Evolutionary conservation across 2,329 filamentous ascomycete species (phyloP).

Genomic region (Monosporascus ibericus): DNA sequence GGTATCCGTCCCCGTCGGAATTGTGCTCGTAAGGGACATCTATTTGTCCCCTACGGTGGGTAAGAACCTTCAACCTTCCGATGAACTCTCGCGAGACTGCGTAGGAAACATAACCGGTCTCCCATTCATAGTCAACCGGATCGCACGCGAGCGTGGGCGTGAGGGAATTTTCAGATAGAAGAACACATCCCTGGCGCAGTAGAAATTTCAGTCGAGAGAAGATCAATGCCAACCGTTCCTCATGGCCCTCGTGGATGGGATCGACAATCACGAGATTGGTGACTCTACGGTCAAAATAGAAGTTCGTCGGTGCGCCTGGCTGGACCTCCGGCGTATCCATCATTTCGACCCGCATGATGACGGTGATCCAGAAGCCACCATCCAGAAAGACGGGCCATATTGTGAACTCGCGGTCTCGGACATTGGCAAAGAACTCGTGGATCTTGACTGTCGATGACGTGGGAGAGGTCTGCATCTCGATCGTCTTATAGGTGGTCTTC

Average conservation of each 20-base stretch:
- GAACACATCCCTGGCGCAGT: conserved; percentile 15
- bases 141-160: background rate
- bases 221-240: conserved; percentile 4
- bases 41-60: conserved; percentile 1
- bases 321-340: background rate
- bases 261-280: conserved; percentile 15
- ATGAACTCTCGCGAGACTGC: conserved; percentile 19
- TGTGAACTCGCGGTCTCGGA: conserved; percentile 15
- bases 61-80: conserved; percentile 16
- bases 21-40: background rate
- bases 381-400: conserved; percentile 13
- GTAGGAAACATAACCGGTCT: conserved; percentile 16
- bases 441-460: background rate
- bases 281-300: conserved; percentile 9
- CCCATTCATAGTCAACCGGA: conserved; percentile 7
- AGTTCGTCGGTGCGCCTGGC: background rate
- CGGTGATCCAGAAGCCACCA: conserved; percentile 13
- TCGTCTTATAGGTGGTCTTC: conserved; percentile 2
- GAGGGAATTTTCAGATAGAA: background rate
- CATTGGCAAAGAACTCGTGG: conserved; percentile 15
- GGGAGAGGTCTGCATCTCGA: conserved; percentile 1
- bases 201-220: conserved; percentile 4
- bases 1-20: background rate
- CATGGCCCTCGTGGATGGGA: conserved; percentile 1
- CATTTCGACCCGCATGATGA: conserved; percentile 8